Evolutionary conservation across 139 green algal genomes (phyloP).

Genomic region (Picochlorum sp.): DNA sequence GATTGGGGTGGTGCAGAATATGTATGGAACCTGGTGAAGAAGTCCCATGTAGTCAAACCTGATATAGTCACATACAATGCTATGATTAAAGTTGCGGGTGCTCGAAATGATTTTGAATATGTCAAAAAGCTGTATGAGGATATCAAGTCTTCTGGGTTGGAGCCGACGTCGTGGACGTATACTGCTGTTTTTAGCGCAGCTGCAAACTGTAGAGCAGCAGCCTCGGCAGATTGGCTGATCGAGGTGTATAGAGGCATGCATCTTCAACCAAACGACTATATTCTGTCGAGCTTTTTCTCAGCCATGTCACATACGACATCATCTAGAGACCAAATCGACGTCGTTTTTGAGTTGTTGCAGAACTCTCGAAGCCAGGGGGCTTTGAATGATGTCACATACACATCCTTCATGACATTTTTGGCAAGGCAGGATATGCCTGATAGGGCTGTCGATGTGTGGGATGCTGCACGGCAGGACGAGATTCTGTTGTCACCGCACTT

Average conservation of each 20-base stretch:
- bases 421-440: conserved; percentile 21
- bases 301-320: conserved; percentile 19
- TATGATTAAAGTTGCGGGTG: conserved; percentile 32
- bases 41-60: conserved; percentile 9
- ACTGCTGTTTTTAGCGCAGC: conserved; percentile 31
- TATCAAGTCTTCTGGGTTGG: conserved; percentile 12
- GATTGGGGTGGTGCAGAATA: conserved; percentile 23
- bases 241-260: conserved; percentile 28
- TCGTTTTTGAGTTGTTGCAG: conserved; percentile 30
- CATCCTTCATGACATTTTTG: conserved; percentile 32
- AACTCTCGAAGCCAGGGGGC: background rate
- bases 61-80: conserved; percentile 43
- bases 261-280: conserved; percentile 32
- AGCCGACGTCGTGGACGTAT: conserved; percentile 27
- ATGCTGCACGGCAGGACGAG: conserved; percentile 27
- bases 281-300: conserved; percentile 39
- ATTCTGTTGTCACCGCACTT: conserved; percentile 26
- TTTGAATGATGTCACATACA: conserved; percentile 16
- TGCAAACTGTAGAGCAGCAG: background rate
- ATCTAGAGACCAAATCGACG: conserved; percentile 22
- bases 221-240: conserved; percentile 2
- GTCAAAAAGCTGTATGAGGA: conserved; percentile 19
- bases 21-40: conserved; percentile 18
- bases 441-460: conserved; percentile 37
- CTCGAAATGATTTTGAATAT: conserved; percentile 2